A percentile compares a stretch with the other conserved stretches of the same genome.
Conservation (phyloP, 495 filamentous ascomycete genomes). For the Chaetomium tenue region DNA sequence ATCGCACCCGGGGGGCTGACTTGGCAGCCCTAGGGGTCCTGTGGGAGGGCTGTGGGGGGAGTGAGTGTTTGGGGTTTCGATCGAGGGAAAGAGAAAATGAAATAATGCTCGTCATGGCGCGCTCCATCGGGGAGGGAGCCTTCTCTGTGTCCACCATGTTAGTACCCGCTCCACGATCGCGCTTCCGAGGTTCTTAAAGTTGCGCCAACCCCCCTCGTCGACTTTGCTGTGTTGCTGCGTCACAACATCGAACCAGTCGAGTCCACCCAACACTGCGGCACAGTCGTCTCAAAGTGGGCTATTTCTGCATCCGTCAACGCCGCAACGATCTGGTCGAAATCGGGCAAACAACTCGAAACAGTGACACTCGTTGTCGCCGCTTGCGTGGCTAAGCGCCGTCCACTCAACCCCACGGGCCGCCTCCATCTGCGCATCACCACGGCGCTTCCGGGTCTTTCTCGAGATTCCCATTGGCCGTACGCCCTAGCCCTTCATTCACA, state of each 20-base stretch:
- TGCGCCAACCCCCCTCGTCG: neutral
- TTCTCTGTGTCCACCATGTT: slow-evolving; percentile 8
- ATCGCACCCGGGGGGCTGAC: slow-evolving; percentile 14
- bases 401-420: slow-evolving; percentile 27
- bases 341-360: slow-evolving; percentile 29
- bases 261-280: slow-evolving; percentile 14
- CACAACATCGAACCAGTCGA: neutral
- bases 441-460: slow-evolving; percentile 36
- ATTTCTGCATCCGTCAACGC: slow-evolving; percentile 11
- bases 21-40: slow-evolving; percentile 6
- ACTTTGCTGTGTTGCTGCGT: neutral
- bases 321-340: neutral
- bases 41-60: neutral
- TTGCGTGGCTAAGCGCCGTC: slow-evolving; percentile 38
- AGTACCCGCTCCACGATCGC: neutral
- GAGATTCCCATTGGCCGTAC: slow-evolving; percentile 32
- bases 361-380: slow-evolving; percentile 26
- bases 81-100: slow-evolving; percentile 7
- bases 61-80: neutral
- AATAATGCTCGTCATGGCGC: slow-evolving; percentile 24
- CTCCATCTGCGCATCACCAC: slow-evolving; percentile 29
- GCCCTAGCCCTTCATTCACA: slow-evolving; percentile 26
- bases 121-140: neutral
- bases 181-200: neutral
- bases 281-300: slow-evolving; percentile 15